Conservation (phyloP, 371 early-diverging fungal genomes). For the Vairimorpha apis region DNA sequence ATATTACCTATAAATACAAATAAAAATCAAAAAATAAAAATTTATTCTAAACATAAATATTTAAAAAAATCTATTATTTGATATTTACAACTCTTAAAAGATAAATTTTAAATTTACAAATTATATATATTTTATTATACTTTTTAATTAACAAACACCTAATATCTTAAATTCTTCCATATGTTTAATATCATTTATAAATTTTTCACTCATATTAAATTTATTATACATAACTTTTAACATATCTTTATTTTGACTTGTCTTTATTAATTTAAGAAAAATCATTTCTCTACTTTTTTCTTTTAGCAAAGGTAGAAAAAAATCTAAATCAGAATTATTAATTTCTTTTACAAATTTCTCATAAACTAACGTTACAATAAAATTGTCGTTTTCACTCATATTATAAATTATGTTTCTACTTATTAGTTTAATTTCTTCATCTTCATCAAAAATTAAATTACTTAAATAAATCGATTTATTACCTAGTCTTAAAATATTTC, state of each 20-base stretch:
- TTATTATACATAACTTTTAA: slow-evolving; percentile 10
- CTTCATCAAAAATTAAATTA: slow-evolving; percentile 22
- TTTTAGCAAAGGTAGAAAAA: slow-evolving; percentile 22
- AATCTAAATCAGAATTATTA: slow-evolving; percentile 1
- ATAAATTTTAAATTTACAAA: background rate
- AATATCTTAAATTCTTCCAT: slow-evolving; percentile 10
- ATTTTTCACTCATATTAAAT: slow-evolving; percentile 8
- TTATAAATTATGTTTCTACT: slow-evolving; percentile 10
- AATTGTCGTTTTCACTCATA: slow-evolving; percentile 39
- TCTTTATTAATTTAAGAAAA: slow-evolving; percentile 17
- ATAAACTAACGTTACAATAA: slow-evolving; percentile 43
- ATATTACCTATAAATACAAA: no score
- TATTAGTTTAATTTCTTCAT: slow-evolving; percentile 25
- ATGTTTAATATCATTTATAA: background rate
- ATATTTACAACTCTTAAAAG: no score
- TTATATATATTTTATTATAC: background rate
- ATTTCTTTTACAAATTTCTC: slow-evolving; percentile 19
- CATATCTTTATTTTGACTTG: background rate
- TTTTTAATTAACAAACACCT: background rate
- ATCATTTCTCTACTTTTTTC: slow-evolving; percentile 32
- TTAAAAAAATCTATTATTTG: no score
- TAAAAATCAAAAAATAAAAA: no score
- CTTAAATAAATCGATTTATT: slow-evolving; percentile 22
- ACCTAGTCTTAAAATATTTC: slow-evolving; percentile 44
- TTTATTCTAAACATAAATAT: no score